Evolutionary conservation across 1,284 basidiomycete species (phyloP), one percentile per base, ranked within the genome.

Genomic region (Microbotryomycetes sp.): DNA sequence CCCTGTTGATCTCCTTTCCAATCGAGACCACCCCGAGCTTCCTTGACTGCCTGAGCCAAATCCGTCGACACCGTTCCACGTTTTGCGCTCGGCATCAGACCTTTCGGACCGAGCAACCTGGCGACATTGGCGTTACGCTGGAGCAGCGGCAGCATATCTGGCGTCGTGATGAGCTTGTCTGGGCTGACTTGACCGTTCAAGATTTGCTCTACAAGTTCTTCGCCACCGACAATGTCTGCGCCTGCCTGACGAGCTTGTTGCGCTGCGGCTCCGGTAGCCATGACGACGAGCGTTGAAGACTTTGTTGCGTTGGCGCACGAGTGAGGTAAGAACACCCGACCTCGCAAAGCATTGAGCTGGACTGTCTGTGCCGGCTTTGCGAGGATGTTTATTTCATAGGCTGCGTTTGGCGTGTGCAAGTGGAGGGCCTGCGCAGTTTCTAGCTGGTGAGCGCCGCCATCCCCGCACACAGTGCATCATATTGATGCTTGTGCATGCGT

Each of bases 31-130:
- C 89, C 89, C 57, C 85, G 83, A 28, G 94, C 82, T 62, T 85
- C 84, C 68, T 83, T 81, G 61, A 98, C 86, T 61, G 88, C 91
- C 16, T 84, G 83, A 16, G 79, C 84, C 59, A 96, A 80, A 62
- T 94, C 89, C 57, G 91, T 87, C 0, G 89, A 89, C 7, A 97
- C 94, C 0, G 93, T 96, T 3, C 94, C 94, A 67, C 94, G 83
- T 76, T 93, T 87, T 64, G 87, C 87, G 7, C 88, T 89, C 16
- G 94, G 94, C 91, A 98, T 97, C 56, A 98, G 77, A 64, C 93
- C 93, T 63, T 90, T 85, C 47, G 91, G 93, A 73, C 94, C 96
- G 27, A 98, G 81, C 62, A 90, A 83, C 68, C 93, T 85, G 31
- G 92, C 93, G 6, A 97, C 81, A 69, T 83, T 83, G 15, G 86